A percentile compares a stretch with the other conserved stretches of the same genome.
Conservation (phyloP, 2,329 filamentous ascomycete species). For the Boeremia exigua region DNA sequence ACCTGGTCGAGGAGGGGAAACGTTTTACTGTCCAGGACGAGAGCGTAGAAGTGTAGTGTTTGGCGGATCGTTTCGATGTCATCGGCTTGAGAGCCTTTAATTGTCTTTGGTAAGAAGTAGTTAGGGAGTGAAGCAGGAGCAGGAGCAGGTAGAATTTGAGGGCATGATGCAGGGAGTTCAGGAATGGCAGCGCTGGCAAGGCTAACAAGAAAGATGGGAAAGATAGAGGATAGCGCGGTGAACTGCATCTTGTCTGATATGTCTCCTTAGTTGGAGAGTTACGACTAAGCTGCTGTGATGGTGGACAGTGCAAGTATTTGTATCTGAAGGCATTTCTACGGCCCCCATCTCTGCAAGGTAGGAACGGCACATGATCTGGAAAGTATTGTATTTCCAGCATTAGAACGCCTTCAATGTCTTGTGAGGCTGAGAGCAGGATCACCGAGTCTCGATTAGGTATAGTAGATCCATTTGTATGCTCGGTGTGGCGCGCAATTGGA, state of each 20-base stretch:
- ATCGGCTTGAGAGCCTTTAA: slow-evolving; percentile 7
- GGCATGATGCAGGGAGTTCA: slow-evolving; percentile 8
- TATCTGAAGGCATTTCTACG: not conserved
- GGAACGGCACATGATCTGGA: not conserved
- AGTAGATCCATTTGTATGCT: not conserved
- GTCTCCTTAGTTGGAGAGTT: not conserved
- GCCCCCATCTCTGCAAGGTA: not conserved
- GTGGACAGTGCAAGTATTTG: not conserved
- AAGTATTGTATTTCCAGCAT: not conserved
- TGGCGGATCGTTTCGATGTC: slow-evolving; percentile 11
- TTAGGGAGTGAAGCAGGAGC: slow-evolving; percentile 1
- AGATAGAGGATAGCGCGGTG: not conserved
- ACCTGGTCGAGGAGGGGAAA: slow-evolving; percentile 11
- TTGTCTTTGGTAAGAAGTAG: slow-evolving; percentile 7
- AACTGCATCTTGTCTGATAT: not conserved
- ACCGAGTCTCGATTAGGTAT: not conserved
- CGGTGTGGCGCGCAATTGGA: not conserved
- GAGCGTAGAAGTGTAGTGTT: slow-evolving; percentile 12
- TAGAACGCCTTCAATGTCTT: slow-evolving; percentile 7
- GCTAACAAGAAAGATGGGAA: not conserved
- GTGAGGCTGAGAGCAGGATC: not conserved
- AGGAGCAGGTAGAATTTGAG: slow-evolving; percentile 11
- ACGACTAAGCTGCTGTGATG: not conserved
- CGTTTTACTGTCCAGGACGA: slow-evolving; percentile 7
- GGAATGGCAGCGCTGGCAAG: not conserved